Percentiles rank a stretch among this genome's conserved stretches.
These are phyloP conservation scores for Candida ficus DNA, from an alignment of 805 yeast species.

Conservation along the genomic window DNA sequence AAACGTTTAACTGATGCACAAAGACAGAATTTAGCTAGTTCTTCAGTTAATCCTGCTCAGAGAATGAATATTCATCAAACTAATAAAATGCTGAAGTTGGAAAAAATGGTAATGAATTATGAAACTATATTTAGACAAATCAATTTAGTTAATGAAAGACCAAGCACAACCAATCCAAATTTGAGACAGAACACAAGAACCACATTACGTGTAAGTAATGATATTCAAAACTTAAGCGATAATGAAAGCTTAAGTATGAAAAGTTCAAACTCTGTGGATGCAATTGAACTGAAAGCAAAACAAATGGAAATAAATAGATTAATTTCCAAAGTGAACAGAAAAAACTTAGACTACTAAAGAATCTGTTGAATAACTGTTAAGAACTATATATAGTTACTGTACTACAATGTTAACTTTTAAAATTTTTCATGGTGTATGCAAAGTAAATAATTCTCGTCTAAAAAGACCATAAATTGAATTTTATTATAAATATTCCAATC, in stretches of 20 bases:
- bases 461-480: too few species aligned
- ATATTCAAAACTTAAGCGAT: neutral
- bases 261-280: neutral
- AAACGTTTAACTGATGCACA: slow-evolving; percentile 8
- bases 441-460: too few species aligned
- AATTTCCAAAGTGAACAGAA: slow-evolving; percentile 2
- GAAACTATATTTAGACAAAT: slow-evolving; percentile 10
- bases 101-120: slow-evolving; percentile 7
- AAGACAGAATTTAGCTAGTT: slow-evolving; percentile 5
- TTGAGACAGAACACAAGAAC: neutral
- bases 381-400: too few species aligned
- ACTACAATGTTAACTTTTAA: too few species aligned
- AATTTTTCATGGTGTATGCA: too few species aligned
- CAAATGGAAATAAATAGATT: slow-evolving; percentile 6
- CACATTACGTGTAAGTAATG: neutral
- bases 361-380: too few species aligned
- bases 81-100: slow-evolving; percentile 6
- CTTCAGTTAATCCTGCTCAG: slow-evolving; percentile 10
- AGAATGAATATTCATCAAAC: slow-evolving; percentile 9
- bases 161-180: neutral
- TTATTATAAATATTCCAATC: too few species aligned
- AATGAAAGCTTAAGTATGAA: neutral
- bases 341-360: slow-evolving; percentile 6
- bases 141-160: slow-evolving; percentile 5
- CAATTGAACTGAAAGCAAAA: slow-evolving; percentile 2